Conservation (phyloP, 2,329 filamentous ascomycete species). For the Colletotrichum godetiae region DNA sequence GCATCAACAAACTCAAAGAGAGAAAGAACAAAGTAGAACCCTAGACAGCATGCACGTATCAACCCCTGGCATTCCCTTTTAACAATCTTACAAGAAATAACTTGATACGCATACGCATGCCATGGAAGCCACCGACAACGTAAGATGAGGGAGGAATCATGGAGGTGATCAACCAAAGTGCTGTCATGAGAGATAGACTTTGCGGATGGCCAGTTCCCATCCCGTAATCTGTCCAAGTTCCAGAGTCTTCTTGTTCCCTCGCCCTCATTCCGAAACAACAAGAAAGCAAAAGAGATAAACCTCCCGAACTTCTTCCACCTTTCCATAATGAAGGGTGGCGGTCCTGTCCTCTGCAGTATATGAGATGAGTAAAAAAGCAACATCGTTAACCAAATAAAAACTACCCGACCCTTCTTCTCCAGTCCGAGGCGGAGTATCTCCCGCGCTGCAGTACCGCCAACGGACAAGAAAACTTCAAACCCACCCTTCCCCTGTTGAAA, state of each 20-base stretch:
- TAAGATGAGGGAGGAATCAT: not conserved
- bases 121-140: not conserved
- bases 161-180: not conserved
- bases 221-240: not conserved
- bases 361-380: not conserved
- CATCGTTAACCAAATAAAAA: not conserved
- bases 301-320: not conserved
- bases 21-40: not conserved
- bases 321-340: conserved; percentile 2
- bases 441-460: not conserved
- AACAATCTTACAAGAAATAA: not conserved
- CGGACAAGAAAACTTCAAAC: not conserved
- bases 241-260: not conserved
- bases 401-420: not conserved
- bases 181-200: not conserved
- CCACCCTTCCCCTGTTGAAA: not conserved
- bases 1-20: not conserved
- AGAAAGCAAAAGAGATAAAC: not conserved
- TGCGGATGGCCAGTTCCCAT: not conserved
- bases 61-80: not conserved
- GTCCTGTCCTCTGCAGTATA: not conserved
- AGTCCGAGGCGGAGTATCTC: not conserved
- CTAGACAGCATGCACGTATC: not conserved
- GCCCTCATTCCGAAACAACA: not conserved
- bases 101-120: not conserved